These are phyloP conservation scores for Leptographium radiaticola DNA, from an alignment of 2,329 filamentous ascomycete genomes.

Conservation along the genomic window DNA sequence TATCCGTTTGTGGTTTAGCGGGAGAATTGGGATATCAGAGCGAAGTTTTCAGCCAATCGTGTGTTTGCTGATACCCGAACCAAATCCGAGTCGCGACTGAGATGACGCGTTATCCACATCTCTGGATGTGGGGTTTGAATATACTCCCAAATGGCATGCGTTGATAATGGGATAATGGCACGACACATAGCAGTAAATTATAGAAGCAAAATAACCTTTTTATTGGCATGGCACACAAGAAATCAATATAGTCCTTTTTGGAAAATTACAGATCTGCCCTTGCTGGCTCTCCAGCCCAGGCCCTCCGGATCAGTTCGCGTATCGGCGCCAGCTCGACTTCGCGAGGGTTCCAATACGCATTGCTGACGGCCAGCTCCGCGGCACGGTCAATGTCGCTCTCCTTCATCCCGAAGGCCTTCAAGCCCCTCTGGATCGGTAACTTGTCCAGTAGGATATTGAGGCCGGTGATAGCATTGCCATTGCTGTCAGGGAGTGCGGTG, in stretches of 20 bases:
- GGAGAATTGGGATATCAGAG: no score
- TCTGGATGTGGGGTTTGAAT: no score
- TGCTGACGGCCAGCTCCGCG: constrained; percentile 39
- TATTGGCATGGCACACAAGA: no score
- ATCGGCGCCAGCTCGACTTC: constrained; percentile 34
- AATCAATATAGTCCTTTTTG: no score
- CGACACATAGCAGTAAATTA: no score
- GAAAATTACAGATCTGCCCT: constrained; percentile 30
- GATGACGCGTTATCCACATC: no score
- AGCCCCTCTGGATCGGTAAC: constrained; percentile 34
- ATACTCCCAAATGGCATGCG: no score
- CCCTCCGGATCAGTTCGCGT: constrained; percentile 40
- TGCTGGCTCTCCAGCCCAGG: constrained; percentile 43
- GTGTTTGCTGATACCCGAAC: no score
- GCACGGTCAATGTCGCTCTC: constrained; percentile 44
- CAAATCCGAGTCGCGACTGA: no score
- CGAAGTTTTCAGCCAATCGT: no score
- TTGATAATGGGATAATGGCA: no score
- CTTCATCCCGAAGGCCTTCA: constrained; percentile 42
- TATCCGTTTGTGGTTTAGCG: neutral
- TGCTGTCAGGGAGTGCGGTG: constrained; percentile 37
- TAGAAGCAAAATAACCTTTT: no score
- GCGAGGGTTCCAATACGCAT: constrained; percentile 46
- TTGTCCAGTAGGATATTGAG: constrained; percentile 42
- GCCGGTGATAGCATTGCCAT: constrained; percentile 44